phyloP scores from a whole-genome alignment of 345 rosid species.

The Fremontodendron californicum region DNA sequence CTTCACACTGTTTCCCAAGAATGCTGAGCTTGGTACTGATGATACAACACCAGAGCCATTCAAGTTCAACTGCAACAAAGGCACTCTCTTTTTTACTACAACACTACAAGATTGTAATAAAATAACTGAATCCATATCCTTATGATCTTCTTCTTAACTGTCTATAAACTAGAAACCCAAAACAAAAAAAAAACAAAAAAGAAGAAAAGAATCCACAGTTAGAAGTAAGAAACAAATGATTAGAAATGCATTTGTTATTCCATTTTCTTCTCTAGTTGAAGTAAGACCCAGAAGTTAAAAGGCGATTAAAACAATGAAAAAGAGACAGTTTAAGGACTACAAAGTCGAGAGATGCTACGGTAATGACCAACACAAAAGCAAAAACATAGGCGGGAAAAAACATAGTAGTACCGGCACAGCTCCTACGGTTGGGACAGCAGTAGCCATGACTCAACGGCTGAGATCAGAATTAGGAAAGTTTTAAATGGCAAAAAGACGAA shows the following conservation, averaged over 20 bases:
- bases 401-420: conserved; percentile 27
- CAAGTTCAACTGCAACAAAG: conserved; percentile 33
- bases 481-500: conserved; percentile 21
- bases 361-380: conserved; percentile 9
- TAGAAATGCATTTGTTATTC: neutral
- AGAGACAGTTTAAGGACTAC: neutral
- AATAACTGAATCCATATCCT: conserved; percentile 5
- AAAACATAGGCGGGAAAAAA: conserved; percentile 26
- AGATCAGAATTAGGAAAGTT: conserved; percentile 16
- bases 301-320: conserved; percentile 17
- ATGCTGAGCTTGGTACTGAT: conserved; percentile 50
- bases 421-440: conserved; percentile 37
- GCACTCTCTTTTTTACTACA: neutral
- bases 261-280: neutral
- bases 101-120: conserved; percentile 4
- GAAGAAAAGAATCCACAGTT: neutral
- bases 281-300: neutral
- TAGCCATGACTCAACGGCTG: conserved; percentile 29
- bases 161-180: neutral
- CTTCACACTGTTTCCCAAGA: conserved; percentile 63
- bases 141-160: neutral
- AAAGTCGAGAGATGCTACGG: neutral
- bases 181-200: neutral
- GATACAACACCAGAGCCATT: conserved; percentile 12
- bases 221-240: neutral